Conservation (phyloP, 805 yeast species). For the Yarrowia sp. region DNA sequence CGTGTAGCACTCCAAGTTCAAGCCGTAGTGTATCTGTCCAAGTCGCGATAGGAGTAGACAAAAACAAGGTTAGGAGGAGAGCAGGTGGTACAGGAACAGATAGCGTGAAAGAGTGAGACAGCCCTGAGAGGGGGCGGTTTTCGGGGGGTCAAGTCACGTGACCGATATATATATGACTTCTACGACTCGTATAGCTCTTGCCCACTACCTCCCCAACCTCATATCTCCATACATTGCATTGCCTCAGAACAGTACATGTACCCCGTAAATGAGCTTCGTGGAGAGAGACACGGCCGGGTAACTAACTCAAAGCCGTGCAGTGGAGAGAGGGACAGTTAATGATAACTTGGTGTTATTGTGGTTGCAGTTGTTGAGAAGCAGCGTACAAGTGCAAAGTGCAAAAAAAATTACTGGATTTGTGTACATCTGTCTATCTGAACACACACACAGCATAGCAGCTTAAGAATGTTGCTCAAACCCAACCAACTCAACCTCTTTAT, state of each 20-base stretch:
- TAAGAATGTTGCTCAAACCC: background rate
- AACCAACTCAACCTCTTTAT: too few species aligned
- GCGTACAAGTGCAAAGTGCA: too few species aligned
- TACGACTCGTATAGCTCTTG: too few species aligned
- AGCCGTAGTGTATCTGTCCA: too few species aligned
- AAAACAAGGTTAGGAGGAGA: conserved; percentile 26
- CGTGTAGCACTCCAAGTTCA: too few species aligned
- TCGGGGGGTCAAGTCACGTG: too few species aligned
- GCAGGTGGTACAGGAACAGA: conserved; percentile 10
- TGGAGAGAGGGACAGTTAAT: background rate
- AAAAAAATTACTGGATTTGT: too few species aligned
- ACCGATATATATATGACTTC: too few species aligned
- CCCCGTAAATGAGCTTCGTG: conserved; percentile 13
- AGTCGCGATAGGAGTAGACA: background rate
- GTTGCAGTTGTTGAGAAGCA: too few species aligned
- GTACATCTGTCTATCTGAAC: too few species aligned
- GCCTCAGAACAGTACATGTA: conserved; percentile 25
- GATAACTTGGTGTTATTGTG: too few species aligned
- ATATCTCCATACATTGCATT: conserved; percentile 21
- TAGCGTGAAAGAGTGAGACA: background rate
- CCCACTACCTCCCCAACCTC: background rate
- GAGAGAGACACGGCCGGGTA: background rate
- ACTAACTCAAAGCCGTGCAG: background rate
- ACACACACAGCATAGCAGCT: too few species aligned
- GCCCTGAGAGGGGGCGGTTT: background rate